phyloP scores from a whole-genome alignment of 176 grass and related monocot species.

The maize (Zea mays) region Zm-B73-REFERENCE-NAM-5.0 NC_050104.1:141201501-141202000 shows the following conservation, averaged over 20 bases:
- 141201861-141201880: no score
- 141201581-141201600: slow-evolving; percentile 28
- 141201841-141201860: no score
- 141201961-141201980: no score
- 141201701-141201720: slow-evolving; percentile 46
- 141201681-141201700: slow-evolving; percentile 95
- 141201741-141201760: slow-evolving; percentile 25
- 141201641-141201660: slow-evolving; percentile 99
- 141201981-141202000: no score
- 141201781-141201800: slow-evolving; percentile 34
- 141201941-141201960: no score
- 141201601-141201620: slow-evolving; percentile 92
- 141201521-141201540: background rate
- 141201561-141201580: slow-evolving; percentile 3
- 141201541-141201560: slow-evolving; percentile 7
- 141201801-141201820: no score
- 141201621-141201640: slow-evolving; percentile 95
- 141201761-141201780: slow-evolving; percentile 14
- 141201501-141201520: slow-evolving; percentile 11
- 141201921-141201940: no score
- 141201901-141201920: no score
- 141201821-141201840: no score
- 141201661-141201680: slow-evolving; percentile 99
- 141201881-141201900: no score
- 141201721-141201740: slow-evolving; percentile 7